phyloP scores from a whole-genome alignment of 345 rosid species.

The Lepidium sativum region DNA sequence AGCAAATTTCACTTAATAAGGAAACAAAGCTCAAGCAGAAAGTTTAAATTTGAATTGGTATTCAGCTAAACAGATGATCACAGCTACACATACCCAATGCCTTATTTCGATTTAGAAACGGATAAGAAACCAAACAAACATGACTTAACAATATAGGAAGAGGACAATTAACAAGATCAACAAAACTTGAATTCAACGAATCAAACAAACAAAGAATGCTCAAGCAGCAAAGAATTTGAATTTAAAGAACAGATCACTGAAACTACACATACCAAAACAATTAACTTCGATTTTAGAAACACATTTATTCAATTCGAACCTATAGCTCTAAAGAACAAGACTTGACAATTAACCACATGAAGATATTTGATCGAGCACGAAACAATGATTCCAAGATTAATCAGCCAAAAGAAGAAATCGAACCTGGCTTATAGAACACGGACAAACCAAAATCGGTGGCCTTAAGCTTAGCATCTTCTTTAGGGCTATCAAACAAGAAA shows the following conservation, averaged over 20 bases:
- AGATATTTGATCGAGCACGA: background rate
- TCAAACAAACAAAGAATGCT: background rate
- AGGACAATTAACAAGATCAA: background rate
- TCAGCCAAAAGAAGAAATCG: background rate
- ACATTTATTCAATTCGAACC: no score
- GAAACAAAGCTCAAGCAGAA: background rate
- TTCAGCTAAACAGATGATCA: background rate
- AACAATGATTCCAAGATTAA: background rate
- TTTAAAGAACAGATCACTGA: no score
- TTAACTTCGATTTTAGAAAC: no score
- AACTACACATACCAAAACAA: no score
- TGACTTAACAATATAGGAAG: background rate
- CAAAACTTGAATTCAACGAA: background rate
- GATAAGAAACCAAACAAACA: background rate
- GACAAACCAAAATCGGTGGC: constrained; percentile 95
- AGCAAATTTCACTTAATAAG: background rate
- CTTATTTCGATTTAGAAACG: background rate
- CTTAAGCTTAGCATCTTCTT: constrained; percentile 76
- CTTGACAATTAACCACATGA: no score
- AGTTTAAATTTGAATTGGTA: background rate
- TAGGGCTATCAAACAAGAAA: constrained; percentile 74
- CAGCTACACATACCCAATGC: background rate
- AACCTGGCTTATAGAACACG: constrained; percentile 95
- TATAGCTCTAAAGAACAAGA: no score
- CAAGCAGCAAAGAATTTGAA: no score